These are phyloP conservation scores for Bauhinia variegata DNA, from an alignment of 306 rosid species.

Conservation along the genomic window DNA sequence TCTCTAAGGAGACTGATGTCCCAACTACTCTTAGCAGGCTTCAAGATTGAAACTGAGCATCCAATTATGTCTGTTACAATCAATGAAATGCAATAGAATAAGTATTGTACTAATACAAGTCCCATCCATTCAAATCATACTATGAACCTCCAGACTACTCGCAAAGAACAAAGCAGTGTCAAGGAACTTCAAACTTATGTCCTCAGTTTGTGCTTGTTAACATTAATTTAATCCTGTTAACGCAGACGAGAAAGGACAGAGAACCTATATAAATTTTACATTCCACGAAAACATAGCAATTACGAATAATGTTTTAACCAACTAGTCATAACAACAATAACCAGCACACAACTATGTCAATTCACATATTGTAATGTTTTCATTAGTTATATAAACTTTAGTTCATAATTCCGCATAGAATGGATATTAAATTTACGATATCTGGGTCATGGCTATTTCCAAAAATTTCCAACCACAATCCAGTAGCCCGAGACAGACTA, in stretches of 20 bases:
- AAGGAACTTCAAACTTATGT: constrained; percentile 18
- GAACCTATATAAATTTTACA: constrained; percentile 26
- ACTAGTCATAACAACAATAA: background rate
- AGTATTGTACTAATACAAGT: constrained; percentile 7
- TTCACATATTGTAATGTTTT: constrained; percentile 17
- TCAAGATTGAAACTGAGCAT: constrained; percentile 26
- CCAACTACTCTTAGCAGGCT: background rate
- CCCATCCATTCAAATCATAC: constrained; percentile 27
- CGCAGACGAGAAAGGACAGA: background rate
- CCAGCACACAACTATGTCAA: constrained; percentile 25
- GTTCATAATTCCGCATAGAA: background rate
- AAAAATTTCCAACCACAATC: background rate
- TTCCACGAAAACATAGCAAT: background rate
- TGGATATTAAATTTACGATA: constrained; percentile 11
- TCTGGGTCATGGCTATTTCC: constrained; percentile 19
- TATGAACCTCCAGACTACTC: constrained; percentile 16
- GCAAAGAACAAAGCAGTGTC: constrained; percentile 14
- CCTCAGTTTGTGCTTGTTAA: background rate
- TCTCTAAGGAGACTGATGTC: constrained; percentile 9
- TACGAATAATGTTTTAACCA: background rate
- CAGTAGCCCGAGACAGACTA: background rate
- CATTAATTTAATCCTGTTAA: background rate
- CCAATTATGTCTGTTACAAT: constrained; percentile 9
- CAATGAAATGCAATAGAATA: constrained; percentile 1
- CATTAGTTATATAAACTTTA: constrained; percentile 5